phyloP scores from a whole-genome alignment of 352 stramenopile genomes.

The Globisporangium viniferum region DNA sequence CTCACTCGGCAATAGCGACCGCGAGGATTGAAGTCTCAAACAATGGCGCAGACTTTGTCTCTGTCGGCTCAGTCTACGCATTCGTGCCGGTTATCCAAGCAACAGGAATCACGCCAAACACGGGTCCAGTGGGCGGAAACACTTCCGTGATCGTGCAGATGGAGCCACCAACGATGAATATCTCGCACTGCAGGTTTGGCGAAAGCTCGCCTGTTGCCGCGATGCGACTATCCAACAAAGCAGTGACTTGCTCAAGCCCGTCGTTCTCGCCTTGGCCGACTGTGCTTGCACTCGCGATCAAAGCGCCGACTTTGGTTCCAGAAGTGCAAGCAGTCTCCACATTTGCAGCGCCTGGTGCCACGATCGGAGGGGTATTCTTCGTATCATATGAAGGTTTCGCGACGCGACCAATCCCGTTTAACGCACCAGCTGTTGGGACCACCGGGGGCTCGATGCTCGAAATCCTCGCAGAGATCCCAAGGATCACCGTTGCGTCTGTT shows the following conservation, averaged over 20 bases:
- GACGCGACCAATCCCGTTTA: neutral
- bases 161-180: neutral
- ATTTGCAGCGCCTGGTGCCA: neutral
- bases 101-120: slow-evolving; percentile 15
- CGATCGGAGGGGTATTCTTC: neutral
- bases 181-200: slow-evolving; percentile 40
- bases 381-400: neutral
- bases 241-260: slow-evolving; percentile 25
- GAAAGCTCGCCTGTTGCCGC: slow-evolving; percentile 11
- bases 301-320: neutral
- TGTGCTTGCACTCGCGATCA: neutral
- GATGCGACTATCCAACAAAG: neutral
- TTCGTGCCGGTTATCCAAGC: slow-evolving; percentile 23
- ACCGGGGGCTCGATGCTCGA: neutral
- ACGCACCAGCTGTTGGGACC: neutral
- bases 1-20: slow-evolving; percentile 15
- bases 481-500: neutral
- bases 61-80: slow-evolving; percentile 20
- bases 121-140: slow-evolving; percentile 24
- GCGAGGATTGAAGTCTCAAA: slow-evolving; percentile 39
- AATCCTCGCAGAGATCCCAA: neutral
- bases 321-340: neutral
- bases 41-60: slow-evolving; percentile 48
- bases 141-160: slow-evolving; percentile 10
- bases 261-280: neutral